Conservation (phyloP, 768 basidiomycete species). For the Russula foetens region DNA sequence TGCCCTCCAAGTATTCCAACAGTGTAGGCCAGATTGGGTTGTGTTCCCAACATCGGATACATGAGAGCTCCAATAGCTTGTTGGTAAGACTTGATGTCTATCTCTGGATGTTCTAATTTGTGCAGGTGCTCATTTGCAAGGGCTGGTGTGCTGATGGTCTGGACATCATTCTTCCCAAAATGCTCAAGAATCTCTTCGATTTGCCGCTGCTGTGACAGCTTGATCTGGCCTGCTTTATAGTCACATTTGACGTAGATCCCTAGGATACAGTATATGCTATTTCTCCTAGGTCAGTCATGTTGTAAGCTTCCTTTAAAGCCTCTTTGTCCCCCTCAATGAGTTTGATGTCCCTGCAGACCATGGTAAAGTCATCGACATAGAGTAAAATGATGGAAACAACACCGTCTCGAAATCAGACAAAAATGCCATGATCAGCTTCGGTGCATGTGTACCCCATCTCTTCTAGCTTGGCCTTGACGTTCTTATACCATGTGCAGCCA, state of each 20-base stretch:
- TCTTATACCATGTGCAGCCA: not conserved
- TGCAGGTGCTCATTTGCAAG: not conserved
- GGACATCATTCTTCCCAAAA: not conserved
- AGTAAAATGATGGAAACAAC: not conserved
- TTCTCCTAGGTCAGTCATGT: not conserved
- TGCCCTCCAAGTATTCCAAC: slow-evolving; percentile 28
- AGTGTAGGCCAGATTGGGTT: slow-evolving; percentile 30
- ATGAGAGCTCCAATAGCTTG: not conserved
- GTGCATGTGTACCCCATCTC: not conserved
- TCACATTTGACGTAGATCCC: not conserved
- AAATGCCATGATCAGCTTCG: not conserved
- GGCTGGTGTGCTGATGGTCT: not conserved
- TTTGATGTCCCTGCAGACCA: no score
- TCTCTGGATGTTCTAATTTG: not conserved
- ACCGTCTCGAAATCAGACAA: not conserved
- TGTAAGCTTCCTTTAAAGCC: not conserved
- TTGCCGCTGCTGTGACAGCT: not conserved
- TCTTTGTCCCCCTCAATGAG: not conserved
- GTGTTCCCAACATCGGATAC: slow-evolving; percentile 17
- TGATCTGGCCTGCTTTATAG: not conserved
- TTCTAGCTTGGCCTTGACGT: not conserved
- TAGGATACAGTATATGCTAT: not conserved
- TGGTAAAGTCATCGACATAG: not conserved
- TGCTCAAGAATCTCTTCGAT: not conserved
- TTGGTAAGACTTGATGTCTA: not conserved